Evolutionary conservation across 1,284 basidiomycete genomes (phyloP), one percentile per base, ranked within the genome.

Genomic region (Caloboletus firmus): DNA sequence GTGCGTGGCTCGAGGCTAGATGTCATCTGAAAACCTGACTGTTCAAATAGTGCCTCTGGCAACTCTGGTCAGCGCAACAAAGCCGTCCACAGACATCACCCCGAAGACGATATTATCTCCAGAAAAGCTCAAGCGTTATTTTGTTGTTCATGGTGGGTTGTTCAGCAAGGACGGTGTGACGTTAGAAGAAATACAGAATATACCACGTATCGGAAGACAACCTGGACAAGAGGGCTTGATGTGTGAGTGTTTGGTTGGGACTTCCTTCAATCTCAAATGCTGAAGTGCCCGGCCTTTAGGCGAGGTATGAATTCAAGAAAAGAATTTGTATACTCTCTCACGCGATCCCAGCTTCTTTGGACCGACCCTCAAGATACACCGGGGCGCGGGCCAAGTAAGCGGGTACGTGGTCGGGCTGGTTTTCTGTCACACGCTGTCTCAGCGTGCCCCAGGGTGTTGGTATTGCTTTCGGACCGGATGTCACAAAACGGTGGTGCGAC

Each of bases 301-400:
- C 66, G 82, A 85, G 79, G 83, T 86, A 75, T 61, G 67, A 45
- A 42, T 45, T 45, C 20, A 13, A 35, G 26, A 9, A 30, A 34
- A 17, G 11, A 6, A 24, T 31, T 28, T 30, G n/a, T 30, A 8
- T 35, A 32, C 18, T 39, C 51, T 51, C 59, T 60, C 45, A 68
- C 41, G 17, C 41, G 45, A 52, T 17, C 45, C 52, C 41, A 85
- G 81, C 70, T 87, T 28, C 79, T 97, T 22, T 97, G 95, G 95
- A 97, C 94, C 9, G 97, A 99, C 74, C 96, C 97, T 24, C 96
- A 98, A 73, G 87, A 89, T 40, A 71, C 79, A 43, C 85, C 85
- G 13, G 97, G 97, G n/a, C 86, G 97, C 37, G 95, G 95, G 0
- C 96, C 96, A 5, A 95, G 92, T 67, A 99, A 99, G 80, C 85